These are phyloP conservation scores for Corymbia calophylla DNA, from an alignment of 441 rosid genomes.

Conservation along the genomic window DNA sequence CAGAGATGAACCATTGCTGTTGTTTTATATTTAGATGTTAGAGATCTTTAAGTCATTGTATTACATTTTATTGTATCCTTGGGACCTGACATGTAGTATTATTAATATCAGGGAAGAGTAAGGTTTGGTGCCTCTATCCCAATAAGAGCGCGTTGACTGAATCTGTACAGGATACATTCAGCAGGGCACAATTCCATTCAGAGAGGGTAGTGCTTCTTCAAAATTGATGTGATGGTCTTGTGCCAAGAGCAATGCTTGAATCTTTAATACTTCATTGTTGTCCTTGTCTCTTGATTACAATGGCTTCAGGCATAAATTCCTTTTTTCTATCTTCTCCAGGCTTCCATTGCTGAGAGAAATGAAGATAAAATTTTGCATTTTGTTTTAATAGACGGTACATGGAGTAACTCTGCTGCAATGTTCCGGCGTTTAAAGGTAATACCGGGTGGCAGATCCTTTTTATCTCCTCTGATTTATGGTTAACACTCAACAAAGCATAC, in stretches of 20 bases:
- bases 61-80: neutral
- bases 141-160: slow-evolving; percentile 44
- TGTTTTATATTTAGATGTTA: neutral
- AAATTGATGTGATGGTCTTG: neutral
- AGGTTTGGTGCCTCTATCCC: slow-evolving; percentile 87
- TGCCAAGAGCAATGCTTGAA: neutral
- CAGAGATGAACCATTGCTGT: neutral
- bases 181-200: slow-evolving; percentile 5
- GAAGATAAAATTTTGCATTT: slow-evolving; percentile 49
- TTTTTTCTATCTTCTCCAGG: slow-evolving; percentile 6
- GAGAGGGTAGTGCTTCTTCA: slow-evolving; percentile 16
- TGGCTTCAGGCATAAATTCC: neutral
- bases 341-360: slow-evolving; percentile 28
- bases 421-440: slow-evolving; percentile 77
- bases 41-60: neutral
- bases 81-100: neutral
- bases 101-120: slow-evolving; percentile 49
- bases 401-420: slow-evolving; percentile 97
- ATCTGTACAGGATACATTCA: slow-evolving; percentile 50
- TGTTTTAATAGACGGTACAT: slow-evolving; percentile 84
- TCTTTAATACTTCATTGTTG: neutral
- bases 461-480: neutral
- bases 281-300: neutral
- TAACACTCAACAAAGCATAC: neutral
- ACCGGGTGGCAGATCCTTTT: neutral